Evolutionary conservation across 2,329 filamentous ascomycete genomes (phyloP), one percentile per base, ranked within the genome.

Genomic region (Sodiomyces alkalinus): DNA sequence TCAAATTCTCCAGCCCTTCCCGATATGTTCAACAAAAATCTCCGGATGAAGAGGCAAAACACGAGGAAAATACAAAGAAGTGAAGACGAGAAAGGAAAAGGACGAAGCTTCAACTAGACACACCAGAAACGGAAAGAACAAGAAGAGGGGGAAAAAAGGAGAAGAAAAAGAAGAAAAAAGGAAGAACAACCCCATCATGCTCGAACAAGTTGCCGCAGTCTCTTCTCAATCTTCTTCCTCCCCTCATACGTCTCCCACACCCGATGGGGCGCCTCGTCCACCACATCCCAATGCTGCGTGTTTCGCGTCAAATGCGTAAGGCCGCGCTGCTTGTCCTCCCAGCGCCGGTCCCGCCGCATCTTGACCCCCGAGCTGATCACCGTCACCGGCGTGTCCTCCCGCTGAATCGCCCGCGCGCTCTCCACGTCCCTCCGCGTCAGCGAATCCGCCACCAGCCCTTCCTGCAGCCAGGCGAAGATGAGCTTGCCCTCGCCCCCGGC

Each of bases 391-490:
- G 79, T 80, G 33, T 80, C 62, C n/a, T 63, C 62, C 33, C 68
- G 65, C 53, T 93, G 82, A 29, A 96, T 90, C 26, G 76, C 74
- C 14, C 79, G 64, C 33, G 83, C 83, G 33, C 75, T 80, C 24
- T 66, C 60, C 12, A 92, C 74, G 44, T 98, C 90, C 19, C 80
- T 80, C 49, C 75, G 78, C 10, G 83, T 83, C 40, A 96, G 71
- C 1, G 80, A 82, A 39, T 75, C 69, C 1, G 86, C 86, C 18
- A 94, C 83, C 1, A 96, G 63, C 39, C 78, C 87, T 57, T 98
- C 90, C 53, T 98, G 90, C 31, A 98, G 62, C 53, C 86, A 81
- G 4, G 85, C 80, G 49, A 92, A 93, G 51, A 94, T 77, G 48
- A 71, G 77, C 49, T 86, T 92, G 35, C 80, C 81, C 15, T 64